phyloP scores from a whole-genome alignment of 2,329 filamentous ascomycete species.

The Calonectria leucothoes region DNA sequence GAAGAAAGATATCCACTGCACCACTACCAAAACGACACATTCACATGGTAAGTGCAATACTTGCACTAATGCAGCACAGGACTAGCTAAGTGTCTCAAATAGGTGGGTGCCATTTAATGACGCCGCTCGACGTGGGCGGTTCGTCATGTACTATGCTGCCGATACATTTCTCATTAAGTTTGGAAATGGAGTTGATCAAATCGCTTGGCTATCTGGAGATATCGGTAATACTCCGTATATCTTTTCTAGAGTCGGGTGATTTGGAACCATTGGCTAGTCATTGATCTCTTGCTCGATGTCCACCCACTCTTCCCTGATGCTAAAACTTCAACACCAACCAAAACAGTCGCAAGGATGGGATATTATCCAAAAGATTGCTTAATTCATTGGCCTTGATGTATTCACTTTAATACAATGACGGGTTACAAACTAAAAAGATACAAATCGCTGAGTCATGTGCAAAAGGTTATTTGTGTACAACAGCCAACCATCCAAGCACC shows the following conservation, averaged over 20 bases:
- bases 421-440: neutral
- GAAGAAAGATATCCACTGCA: neutral
- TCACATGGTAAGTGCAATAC: neutral
- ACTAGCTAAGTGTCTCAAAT: neutral
- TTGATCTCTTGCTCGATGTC: too few relatives aligned
- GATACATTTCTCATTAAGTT: neutral
- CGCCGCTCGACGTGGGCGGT: neutral
- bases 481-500: neutral
- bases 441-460: neutral
- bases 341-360: too few relatives aligned
- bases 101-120: neutral
- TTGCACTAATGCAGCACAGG: too few relatives aligned
- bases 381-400: neutral
- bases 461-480: neutral
- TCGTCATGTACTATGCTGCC: neutral
- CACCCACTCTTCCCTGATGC: too few relatives aligned
- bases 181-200: neutral
- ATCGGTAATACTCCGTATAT: neutral
- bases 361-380: neutral
- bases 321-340: too few relatives aligned
- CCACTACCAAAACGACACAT: neutral
- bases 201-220: conserved; percentile 4
- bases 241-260: neutral
- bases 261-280: too few relatives aligned
- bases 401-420: neutral